These are phyloP conservation scores for Leptodermis oblonga DNA, from an alignment of 257 asterid genomes.

Conservation along the genomic window DNA sequence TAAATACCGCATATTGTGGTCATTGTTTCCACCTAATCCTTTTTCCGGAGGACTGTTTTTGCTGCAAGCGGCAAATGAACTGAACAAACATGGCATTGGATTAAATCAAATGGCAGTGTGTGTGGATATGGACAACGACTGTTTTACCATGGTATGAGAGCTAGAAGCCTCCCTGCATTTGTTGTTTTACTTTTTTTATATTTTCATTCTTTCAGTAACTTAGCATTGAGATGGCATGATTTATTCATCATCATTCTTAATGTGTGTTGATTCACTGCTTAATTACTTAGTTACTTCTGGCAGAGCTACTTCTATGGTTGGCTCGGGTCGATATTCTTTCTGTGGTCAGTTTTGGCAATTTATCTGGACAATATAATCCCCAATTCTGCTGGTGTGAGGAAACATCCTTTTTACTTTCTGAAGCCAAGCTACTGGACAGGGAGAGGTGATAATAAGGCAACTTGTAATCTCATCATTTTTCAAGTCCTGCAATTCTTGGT, in stretches of 20 bases:
- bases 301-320: constrained; percentile 26
- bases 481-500: background rate
- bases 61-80: background rate
- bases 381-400: constrained; percentile 29
- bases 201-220: background rate
- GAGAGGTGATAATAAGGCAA: constrained; percentile 17
- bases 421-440: constrained; percentile 37
- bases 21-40: constrained; percentile 40
- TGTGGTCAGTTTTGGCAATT: constrained; percentile 33
- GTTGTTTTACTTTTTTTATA: background rate
- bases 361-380: constrained; percentile 36
- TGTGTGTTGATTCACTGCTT: background rate
- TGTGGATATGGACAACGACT: background rate
- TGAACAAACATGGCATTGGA: constrained; percentile 13
- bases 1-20: constrained; percentile 23
- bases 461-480: background rate
- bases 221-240: background rate
- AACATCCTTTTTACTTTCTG: constrained; percentile 22
- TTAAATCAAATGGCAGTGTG: constrained; percentile 21
- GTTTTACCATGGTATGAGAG: constrained; percentile 26
- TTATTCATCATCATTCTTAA: background rate
- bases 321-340: constrained; percentile 21
- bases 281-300: background rate
- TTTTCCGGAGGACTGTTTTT: constrained; percentile 20
- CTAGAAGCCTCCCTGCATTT: background rate